These are phyloP conservation scores for Sporisorium graminicola DNA, from an alignment of 1,284 basidiomycete species.

Conservation along the genomic window DNA sequence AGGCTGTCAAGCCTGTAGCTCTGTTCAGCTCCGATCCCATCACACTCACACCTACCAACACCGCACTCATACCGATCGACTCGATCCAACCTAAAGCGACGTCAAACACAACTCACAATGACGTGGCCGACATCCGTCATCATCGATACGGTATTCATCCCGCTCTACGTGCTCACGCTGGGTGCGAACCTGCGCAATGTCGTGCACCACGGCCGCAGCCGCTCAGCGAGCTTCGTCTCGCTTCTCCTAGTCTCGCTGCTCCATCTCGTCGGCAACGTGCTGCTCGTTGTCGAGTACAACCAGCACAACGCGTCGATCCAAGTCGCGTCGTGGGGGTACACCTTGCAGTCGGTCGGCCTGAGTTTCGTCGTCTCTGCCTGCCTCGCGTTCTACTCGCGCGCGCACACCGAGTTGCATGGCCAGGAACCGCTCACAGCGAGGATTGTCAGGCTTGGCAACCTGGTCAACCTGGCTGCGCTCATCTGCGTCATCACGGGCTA, in stretches of 20 bases:
- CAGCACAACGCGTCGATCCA: conserved; percentile 8
- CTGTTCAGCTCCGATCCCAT: too few relatives aligned
- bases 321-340: conserved; percentile 17
- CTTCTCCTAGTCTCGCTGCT: conserved; percentile 32
- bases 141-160: conserved; percentile 43
- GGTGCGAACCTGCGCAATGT: conserved; percentile 30
- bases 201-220: conserved; percentile 21
- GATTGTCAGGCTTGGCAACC: too few relatives aligned
- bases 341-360: conserved; percentile 28
- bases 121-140: conserved; percentile 30
- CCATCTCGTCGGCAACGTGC: conserved; percentile 30
- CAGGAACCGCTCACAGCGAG: too few relatives aligned
- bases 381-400: conserved; percentile 25
- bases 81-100: too few relatives aligned
- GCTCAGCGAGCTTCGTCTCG: conserved; percentile 25
- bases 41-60: too few relatives aligned
- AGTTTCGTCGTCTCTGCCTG: conserved; percentile 21
- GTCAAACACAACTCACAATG: too few relatives aligned
- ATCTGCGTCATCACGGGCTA: conserved; percentile 34
- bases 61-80: too few relatives aligned
- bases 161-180: conserved; percentile 38
- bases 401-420: too few relatives aligned
- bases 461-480: conserved; percentile 31
- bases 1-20: too few relatives aligned
- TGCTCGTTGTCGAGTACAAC: conserved; percentile 21